A percentile compares a stretch with the other conserved stretches of the same genome.
Evolutionary conservation across 352 stramenopile genomes (phyloP).

Genomic region (Phytophthora aleatoria): DNA sequence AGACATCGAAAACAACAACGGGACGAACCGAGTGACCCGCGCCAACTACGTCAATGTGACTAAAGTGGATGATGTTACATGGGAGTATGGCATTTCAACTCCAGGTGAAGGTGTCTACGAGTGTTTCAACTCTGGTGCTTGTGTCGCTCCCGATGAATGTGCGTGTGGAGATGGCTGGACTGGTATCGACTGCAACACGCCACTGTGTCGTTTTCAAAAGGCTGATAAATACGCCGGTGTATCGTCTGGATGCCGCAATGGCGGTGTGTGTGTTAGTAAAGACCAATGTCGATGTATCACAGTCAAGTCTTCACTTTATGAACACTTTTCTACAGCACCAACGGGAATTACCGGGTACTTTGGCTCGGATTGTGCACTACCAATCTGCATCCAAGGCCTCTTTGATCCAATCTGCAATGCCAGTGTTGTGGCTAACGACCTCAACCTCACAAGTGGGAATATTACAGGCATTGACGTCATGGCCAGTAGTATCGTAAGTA

Average conservation of each 20-base stretch:
- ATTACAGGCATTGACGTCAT: constrained; percentile 39
- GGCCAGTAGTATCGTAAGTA: constrained; percentile 33
- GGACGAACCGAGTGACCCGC: constrained; percentile 61
- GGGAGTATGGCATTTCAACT: constrained; percentile 58
- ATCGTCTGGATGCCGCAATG: constrained; percentile 88
- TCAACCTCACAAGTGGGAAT: constrained; percentile 28
- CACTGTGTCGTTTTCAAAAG: constrained; percentile 89
- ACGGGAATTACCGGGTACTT: constrained; percentile 92
- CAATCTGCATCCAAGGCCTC: constrained; percentile 95
- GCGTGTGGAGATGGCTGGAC: constrained; percentile 92
- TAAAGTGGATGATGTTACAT: constrained; percentile 70
- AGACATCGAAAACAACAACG: constrained; percentile 79
- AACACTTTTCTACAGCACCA: constrained; percentile 72
- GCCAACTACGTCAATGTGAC: constrained; percentile 95
- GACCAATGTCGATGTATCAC: constrained; percentile 94
- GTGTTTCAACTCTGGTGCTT: constrained; percentile 94
- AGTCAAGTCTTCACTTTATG: constrained; percentile 83
- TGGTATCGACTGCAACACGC: constrained; percentile 95
- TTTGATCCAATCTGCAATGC: constrained; percentile 92
- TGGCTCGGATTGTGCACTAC: constrained; percentile 94
- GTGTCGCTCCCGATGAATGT: constrained; percentile 91
- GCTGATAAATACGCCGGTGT: constrained; percentile 58
- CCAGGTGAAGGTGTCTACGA: constrained; percentile 94
- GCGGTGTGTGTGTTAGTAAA: constrained; percentile 92
- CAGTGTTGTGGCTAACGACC: constrained; percentile 42